Conservation (phyloP, 768 basidiomycete species). For the Panus rudis region DNA sequence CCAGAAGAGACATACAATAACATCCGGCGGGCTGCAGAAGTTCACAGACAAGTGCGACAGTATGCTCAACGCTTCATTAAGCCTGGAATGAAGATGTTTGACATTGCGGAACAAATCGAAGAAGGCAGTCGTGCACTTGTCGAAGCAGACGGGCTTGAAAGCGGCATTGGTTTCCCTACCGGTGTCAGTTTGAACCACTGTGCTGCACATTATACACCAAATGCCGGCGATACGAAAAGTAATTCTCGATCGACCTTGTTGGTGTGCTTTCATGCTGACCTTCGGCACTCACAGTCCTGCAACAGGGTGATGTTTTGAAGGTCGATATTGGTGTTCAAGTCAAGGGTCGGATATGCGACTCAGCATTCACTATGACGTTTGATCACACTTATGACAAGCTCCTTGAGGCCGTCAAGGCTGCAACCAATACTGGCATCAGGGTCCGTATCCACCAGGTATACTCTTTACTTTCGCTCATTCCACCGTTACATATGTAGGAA, state of each 20-base stretch:
- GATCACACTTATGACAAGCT: slow-evolving; percentile 88
- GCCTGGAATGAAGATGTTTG: slow-evolving; percentile 91
- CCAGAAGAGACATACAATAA: slow-evolving; percentile 80
- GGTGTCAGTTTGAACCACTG: slow-evolving; percentile 91
- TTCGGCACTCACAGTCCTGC: slow-evolving; percentile 48
- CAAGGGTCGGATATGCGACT: slow-evolving; percentile 90
- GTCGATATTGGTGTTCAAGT: slow-evolving; percentile 98
- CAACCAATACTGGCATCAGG: slow-evolving; percentile 86
- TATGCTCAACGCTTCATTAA: slow-evolving; percentile 78
- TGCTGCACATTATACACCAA: slow-evolving; percentile 95
- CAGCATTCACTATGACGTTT: slow-evolving; percentile 89
- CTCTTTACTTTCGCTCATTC: neutral
- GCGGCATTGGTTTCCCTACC: slow-evolving; percentile 94
- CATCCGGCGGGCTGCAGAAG: slow-evolving; percentile 91
- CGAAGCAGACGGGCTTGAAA: slow-evolving; percentile 80
- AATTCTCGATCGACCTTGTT: slow-evolving; percentile 2
- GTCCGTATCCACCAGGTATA: slow-evolving; percentile 37
- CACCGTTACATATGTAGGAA: slow-evolving; percentile 47
- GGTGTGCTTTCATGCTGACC: neutral
- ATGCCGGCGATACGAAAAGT: slow-evolving; percentile 85
- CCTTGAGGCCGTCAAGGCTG: slow-evolving; percentile 86
- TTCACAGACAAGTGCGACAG: slow-evolving; percentile 86
- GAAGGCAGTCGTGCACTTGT: slow-evolving; percentile 86
- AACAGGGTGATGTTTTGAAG: slow-evolving; percentile 84
- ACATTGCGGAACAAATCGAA: slow-evolving; percentile 92